Percentiles rank a stretch among this genome's conserved stretches.
Evolutionary conservation across 2,329 filamentous ascomycete species (phyloP).

Genomic region (Byssochlamys sp.): DNA sequence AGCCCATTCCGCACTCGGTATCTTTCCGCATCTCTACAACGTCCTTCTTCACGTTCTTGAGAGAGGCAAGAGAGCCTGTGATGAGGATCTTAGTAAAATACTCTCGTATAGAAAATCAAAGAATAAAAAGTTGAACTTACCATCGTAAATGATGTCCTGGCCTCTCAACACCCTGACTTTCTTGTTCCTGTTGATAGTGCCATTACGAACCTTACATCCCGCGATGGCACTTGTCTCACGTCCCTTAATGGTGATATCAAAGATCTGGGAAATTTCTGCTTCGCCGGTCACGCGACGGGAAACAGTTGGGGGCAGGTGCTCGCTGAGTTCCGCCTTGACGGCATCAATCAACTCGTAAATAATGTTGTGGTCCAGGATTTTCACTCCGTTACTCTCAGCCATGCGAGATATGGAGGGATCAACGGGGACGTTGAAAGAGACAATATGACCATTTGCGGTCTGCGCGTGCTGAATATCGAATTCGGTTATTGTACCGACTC

Average conservation of each 20-base stretch:
- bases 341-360: conserved; percentile 45
- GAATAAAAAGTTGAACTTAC: conserved; percentile 45
- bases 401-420: conserved; percentile 58
- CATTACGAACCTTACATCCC: conserved; percentile 79
- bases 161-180: conserved; percentile 63
- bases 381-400: conserved; percentile 63
- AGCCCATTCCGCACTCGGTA: conserved; percentile 82
- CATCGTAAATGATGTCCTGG: conserved; percentile 66
- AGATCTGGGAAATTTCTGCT: conserved; percentile 73
- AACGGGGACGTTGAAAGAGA: conserved; percentile 75
- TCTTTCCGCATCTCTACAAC: conserved; percentile 82
- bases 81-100: conserved; percentile 5
- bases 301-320: conserved; percentile 58
- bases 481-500: conserved; percentile 69
- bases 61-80: conserved; percentile 63
- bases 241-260: conserved; percentile 71
- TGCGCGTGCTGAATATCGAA: conserved; percentile 84
- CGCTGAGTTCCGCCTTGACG: conserved; percentile 52
- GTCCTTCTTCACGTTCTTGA: conserved; percentile 90
- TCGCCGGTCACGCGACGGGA: conserved; percentile 69
- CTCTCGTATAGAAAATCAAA: neutral
- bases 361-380: conserved; percentile 70
- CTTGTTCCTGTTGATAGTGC: conserved; percentile 53
- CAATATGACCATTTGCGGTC: conserved; percentile 62
- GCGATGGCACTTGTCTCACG: conserved; percentile 66